Conservation (phyloP, 1,139 yeast genomes). For the Taiozyma sp. region DNA sequence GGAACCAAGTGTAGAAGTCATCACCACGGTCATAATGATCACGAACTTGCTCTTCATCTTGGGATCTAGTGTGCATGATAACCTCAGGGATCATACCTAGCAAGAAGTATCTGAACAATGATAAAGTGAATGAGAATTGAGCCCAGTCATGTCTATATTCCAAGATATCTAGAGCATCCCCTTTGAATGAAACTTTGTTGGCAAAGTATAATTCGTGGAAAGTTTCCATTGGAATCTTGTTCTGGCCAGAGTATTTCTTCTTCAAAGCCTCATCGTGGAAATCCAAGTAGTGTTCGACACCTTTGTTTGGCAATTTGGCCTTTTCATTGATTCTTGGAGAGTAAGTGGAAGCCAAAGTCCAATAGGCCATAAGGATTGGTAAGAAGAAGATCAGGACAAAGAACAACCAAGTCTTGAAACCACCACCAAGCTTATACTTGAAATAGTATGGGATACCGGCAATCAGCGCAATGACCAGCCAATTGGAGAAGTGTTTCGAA, state of each 20-base stretch:
- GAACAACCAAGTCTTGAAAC: constrained; percentile 59
- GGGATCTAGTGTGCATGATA: constrained; percentile 84
- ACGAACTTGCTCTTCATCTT: constrained; percentile 94
- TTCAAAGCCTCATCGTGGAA: constrained; percentile 75
- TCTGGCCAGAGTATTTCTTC: constrained; percentile 62
- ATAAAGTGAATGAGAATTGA: constrained; percentile 67
- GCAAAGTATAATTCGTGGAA: constrained; percentile 86
- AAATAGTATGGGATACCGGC: constrained; percentile 60
- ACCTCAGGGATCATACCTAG: constrained; percentile 93
- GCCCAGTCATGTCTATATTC: constrained; percentile 95
- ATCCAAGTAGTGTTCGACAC: constrained; percentile 74
- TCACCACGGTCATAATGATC: constrained; percentile 97
- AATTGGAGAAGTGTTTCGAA: constrained; percentile 67
- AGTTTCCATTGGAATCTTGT: constrained; percentile 88
- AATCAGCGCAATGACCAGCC: constrained; percentile 44
- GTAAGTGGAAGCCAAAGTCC: constrained; percentile 73
- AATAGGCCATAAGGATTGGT: constrained; percentile 75
- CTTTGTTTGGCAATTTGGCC: constrained; percentile 69
- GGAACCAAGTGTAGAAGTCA: constrained; percentile 90
- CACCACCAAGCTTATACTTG: constrained; percentile 66
- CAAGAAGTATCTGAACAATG: constrained; percentile 75
- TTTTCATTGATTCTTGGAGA: constrained; percentile 82
- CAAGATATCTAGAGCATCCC: constrained; percentile 77
- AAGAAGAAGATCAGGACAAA: constrained; percentile 46
- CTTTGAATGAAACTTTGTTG: constrained; percentile 81